A percentile compares a stretch with the other conserved stretches of the same genome.
Evolutionary conservation across 805 yeast genomes (phyloP).

Genomic region (Scheffersomyces amazonensis): DNA sequence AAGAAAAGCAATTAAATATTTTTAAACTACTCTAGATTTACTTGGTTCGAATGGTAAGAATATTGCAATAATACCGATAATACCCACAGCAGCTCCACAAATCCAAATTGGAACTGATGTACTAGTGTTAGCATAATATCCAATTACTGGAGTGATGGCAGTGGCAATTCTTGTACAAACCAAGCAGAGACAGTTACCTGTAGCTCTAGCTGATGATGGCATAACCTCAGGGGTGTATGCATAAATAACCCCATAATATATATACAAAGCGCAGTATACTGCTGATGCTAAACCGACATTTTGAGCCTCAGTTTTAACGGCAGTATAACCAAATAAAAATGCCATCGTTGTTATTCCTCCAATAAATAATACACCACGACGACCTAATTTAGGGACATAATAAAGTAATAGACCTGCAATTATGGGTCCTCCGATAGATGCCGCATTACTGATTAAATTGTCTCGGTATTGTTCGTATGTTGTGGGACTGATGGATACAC

Average conservation of each 20-base stretch:
- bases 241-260: conserved; percentile 32
- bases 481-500: conserved; percentile 42
- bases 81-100: conserved; percentile 33
- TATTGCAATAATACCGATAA: conserved; percentile 28
- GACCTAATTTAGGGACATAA: conserved; percentile 36
- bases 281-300: conserved; percentile 47
- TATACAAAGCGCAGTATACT: conserved; percentile 40
- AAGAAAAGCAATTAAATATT: too few relatives aligned
- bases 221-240: conserved; percentile 40
- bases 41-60: conserved; percentile 34
- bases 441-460: conserved; percentile 22
- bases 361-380: conserved; percentile 55
- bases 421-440: conserved; percentile 28
- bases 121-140: conserved; percentile 24
- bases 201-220: conserved; percentile 32
- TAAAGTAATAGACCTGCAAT: conserved; percentile 22
- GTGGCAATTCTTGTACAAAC: conserved; percentile 32
- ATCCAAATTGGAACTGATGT: conserved; percentile 33
- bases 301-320: conserved; percentile 47
- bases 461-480: conserved; percentile 21
- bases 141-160: conserved; percentile 37
- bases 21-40: conserved; percentile 21
- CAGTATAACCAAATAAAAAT: conserved; percentile 58
- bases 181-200: conserved; percentile 34
- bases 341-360: conserved; percentile 56